Evolutionary conservation across 805 yeast species (phyloP), one percentile per base, ranked within the genome.

Genomic region (Cyberlindnera saturnus): DNA sequence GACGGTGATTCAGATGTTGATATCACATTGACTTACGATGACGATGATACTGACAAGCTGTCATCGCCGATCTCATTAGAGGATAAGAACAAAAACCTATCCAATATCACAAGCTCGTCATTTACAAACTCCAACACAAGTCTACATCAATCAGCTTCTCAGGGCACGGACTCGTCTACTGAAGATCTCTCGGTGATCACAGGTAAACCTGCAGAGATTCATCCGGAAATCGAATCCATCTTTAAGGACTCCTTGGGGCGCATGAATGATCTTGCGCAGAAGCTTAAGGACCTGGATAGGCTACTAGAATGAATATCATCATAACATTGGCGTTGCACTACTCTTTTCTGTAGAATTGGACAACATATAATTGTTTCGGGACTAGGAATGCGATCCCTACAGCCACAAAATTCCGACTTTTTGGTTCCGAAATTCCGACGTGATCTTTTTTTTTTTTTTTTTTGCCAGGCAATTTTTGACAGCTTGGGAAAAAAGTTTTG

Each of bases 241-340:
- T 82, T 80, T 60, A 65, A 73, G 51, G 85, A 86, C 2, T 67
- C 82, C 7, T 65, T 81, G 39, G 69, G 70, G 19, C 74, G 73
- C 49, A 63, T 74, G 47, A 69, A 69, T 42, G 61, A 55, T 17
- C 46, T 70, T 7, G 44, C 64, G 37, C 51, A 45, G 52, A 60
- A 41, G 50, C 57, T 41, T 55, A 61, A 41, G 32, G 23, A 36
- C 19, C 41, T 56, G 17, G 43, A 48, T 34, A 45, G 45, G 16
- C 44, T 41, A 36, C 42, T 50, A 32, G 42, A 41, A 36, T 47
- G 38, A 35, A 23, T 6, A 14, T 28, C 28, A 31, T 17, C 19
- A 2, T 15, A 18, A 15, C 36, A 13, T 15, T 16, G 19, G 37
- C 15, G 15, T 10, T 11, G 4, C 17, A 10, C 36, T 17, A 26